A percentile compares a stretch with the other conserved stretches of the same genome.
These are phyloP conservation scores for Zangia roseola DNA, from an alignment of 768 basidiomycete species.

Conservation along the genomic window DNA sequence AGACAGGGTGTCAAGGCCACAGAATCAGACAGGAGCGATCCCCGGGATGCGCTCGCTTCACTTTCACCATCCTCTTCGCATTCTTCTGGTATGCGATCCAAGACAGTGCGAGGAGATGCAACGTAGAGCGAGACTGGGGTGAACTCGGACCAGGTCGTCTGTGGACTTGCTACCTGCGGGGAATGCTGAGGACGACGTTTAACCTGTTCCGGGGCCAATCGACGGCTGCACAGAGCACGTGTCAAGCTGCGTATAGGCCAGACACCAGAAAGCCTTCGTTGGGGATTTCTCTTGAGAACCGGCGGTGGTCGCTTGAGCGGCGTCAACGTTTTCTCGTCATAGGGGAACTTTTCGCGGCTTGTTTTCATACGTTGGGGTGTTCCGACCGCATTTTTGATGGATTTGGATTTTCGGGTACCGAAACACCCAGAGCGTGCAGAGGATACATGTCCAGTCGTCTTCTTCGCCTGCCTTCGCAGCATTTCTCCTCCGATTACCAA, in stretches of 20 bases:
- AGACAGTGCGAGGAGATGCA: slow-evolving; percentile 15
- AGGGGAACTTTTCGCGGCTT: slow-evolving; percentile 4
- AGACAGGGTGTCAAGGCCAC: neutral
- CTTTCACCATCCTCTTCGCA: slow-evolving; percentile 24
- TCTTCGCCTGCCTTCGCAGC: slow-evolving; percentile 20
- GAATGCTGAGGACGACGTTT: neutral
- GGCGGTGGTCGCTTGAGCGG: slow-evolving; percentile 15
- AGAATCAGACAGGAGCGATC: slow-evolving; percentile 11
- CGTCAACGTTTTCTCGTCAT: slow-evolving; percentile 13
- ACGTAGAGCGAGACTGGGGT: slow-evolving; percentile 19
- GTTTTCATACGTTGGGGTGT: neutral
- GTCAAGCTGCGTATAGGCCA: slow-evolving; percentile 25
- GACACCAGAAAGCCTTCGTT: slow-evolving; percentile 12
- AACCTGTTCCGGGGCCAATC: slow-evolving; percentile 3
- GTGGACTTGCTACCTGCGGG: slow-evolving; percentile 1
- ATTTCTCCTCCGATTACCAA: slow-evolving; percentile 27
- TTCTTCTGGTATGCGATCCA: slow-evolving; percentile 32
- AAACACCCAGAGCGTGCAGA: neutral
- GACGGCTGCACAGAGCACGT: slow-evolving; percentile 7
- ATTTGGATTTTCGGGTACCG: slow-evolving; percentile 7
- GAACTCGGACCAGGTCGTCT: slow-evolving; percentile 34
- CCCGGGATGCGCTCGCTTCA: slow-evolving; percentile 15
- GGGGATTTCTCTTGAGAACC: slow-evolving; percentile 11
- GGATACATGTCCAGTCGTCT: neutral
- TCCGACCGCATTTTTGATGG: neutral